These are phyloP conservation scores for Pythium pyrilobum DNA, from an alignment of 352 stramenopile species.

Conservation along the genomic window DNA sequence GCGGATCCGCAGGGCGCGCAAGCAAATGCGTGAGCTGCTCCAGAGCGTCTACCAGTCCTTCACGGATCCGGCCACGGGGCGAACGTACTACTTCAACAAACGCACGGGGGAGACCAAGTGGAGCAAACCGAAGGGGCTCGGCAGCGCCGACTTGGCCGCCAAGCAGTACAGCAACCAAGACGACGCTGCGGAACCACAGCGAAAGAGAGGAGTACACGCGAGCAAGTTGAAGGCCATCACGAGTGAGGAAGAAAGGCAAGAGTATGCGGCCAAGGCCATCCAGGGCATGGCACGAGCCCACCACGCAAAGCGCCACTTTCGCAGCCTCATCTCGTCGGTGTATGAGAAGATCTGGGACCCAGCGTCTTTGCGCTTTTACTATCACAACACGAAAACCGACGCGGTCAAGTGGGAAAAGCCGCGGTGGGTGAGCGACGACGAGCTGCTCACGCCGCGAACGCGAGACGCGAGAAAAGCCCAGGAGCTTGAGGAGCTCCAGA, in stretches of 20 bases:
- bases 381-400: constrained; percentile 71
- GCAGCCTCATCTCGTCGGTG: constrained; percentile 53
- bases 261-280: constrained; percentile 31
- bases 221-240: background rate
- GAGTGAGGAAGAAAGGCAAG: background rate
- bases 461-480: constrained; percentile 12
- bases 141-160: background rate
- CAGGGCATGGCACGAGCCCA: constrained; percentile 58
- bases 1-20: constrained; percentile 57
- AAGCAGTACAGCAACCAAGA: background rate
- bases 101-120: constrained; percentile 62
- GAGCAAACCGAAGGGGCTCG: constrained; percentile 49
- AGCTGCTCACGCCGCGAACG: constrained; percentile 53
- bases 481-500: constrained; percentile 1
- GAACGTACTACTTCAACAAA: constrained; percentile 82
- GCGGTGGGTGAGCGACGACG: constrained; percentile 54
- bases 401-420: constrained; percentile 66
- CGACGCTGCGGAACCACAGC: background rate
- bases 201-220: constrained; percentile 9
- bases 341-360: constrained; percentile 82
- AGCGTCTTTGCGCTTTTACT: constrained; percentile 51
- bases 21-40: constrained; percentile 56
- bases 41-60: constrained; percentile 54
- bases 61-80: constrained; percentile 48
- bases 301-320: constrained; percentile 41